Base-by-base conservation (phyloP, 2,329 filamentous ascomycete genomes). In the Aspergillus alliaceus region DNA sequence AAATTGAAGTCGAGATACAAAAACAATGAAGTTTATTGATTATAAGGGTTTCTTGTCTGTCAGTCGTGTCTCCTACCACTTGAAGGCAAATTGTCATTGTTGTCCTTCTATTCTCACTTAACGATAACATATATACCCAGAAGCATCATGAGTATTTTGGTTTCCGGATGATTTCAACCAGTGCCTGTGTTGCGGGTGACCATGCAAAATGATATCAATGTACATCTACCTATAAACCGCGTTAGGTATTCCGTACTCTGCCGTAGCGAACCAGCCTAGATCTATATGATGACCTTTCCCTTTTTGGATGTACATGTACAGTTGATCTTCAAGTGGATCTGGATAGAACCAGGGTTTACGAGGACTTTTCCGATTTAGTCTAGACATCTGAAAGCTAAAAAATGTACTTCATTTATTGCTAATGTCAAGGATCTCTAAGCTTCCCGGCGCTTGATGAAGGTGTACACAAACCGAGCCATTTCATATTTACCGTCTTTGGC, bases 381-480 rank as follows among this genome's bases (percentile, higher is more conserved):
- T 48, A 24, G 44, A 32, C 27, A 20, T 32, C 6, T 22, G 29
- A 48, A 48, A 27, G 18, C n/a, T 32, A 32, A 32, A 9, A 20
- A 31, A 29, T 27, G 18, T 32, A 31, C 9, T 48, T 32, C 20
- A 48, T 31, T 48, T 27, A 48, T 32, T 27, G 20, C 27, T 20
- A 22, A 48, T 48, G 44, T n/a, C 29, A 31, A 29, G 6, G n/a
- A 31, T 4, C 6, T 31, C 15, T 31, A 47, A 8, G 25, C 29
- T 48, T 22, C 29, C 29, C 44, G 18, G 25, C n/a, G 44, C 27
- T 48, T 54, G 51, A 51, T 46, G 51, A 66, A 80, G 56, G 68
- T 65, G 61, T 79, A 79, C 22, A 79, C 76, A 35, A 80, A 64
- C 50, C 77, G 69, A 24, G 69, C 74, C 58, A 72, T 59, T 52